Evolutionary conservation across 805 yeast species (phyloP).

Genomic region (Tetrapisispora fleetii): DNA sequence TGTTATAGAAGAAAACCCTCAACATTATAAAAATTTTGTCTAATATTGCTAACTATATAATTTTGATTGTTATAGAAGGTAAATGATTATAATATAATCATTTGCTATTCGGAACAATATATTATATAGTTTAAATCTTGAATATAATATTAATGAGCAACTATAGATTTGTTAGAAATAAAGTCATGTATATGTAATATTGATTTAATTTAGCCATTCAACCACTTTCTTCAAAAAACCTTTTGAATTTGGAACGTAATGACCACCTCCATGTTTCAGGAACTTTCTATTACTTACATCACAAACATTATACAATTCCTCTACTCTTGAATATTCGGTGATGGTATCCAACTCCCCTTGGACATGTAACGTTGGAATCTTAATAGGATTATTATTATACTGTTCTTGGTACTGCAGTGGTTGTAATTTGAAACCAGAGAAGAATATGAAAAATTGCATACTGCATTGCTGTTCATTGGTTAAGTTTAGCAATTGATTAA

Average conservation of each 20-base stretch:
- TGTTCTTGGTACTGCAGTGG: conserved; percentile 25
- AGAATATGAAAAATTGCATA: conserved; percentile 61
- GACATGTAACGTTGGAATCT: conserved; percentile 56
- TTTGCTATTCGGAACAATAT: not conserved
- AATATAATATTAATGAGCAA: not conserved
- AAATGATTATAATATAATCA: not conserved
- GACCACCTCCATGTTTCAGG: conserved; percentile 89
- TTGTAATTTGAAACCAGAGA: conserved; percentile 49
- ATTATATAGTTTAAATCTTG: not conserved
- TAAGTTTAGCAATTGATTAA: conserved; percentile 36
- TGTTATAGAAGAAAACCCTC: conserved; percentile 37
- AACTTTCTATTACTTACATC: conserved; percentile 35
- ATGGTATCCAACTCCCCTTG: conserved; percentile 86
- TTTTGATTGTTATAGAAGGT: not conserved
- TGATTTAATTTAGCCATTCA: conserved; percentile 25
- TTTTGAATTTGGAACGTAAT: conserved; percentile 83
- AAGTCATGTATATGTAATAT: not conserved
- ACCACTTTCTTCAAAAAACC: conserved; percentile 29
- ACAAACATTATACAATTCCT: conserved; percentile 45
- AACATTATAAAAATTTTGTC: conserved; percentile 17
- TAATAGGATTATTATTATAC: conserved; percentile 22
- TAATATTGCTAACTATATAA: not conserved
- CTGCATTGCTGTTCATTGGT: conserved; percentile 33
- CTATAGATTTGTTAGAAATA: not conserved
- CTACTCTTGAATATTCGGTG: conserved; percentile 61